Evolutionary conservation across 1,284 basidiomycete genomes (phyloP), one percentile per base, ranked within the genome.

Genomic region (Lignosus rhinocerotis): DNA sequence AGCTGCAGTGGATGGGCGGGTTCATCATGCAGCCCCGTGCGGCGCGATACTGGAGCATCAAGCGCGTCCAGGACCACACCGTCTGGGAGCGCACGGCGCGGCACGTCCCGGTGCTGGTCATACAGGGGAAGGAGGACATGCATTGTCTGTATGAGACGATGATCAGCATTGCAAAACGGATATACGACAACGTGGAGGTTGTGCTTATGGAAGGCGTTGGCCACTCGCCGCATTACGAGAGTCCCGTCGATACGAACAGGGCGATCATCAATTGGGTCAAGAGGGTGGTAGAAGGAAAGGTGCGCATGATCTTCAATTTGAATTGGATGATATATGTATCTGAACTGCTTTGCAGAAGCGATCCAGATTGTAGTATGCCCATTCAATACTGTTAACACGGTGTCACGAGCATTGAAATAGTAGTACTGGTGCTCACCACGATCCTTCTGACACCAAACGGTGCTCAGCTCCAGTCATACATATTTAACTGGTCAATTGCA

Each of bases 121-220:
- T 79, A 10, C 66, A 72, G 51, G 76, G 75, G 7, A 67, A 63
- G 51, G 64, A 69, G 53, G 78, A 79, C 63, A 48, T 60, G 32
- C 62, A 68, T 21, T 65, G 73, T 43, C 50, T 70, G 19, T 56
- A 62, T 17, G 65, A 66, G 16, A 65, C 66, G 49, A 68, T 68
- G 56, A 66, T 71, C 33, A 61, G 67, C 52, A 62, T 71, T 41
- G 69, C 70, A 39, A 60, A 71, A 31, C 58, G 66, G 51, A 66
- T 67, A 9, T 74, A 73, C 66, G 64, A 67, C 54, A 61, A 69
- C 51, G 61, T 72, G 31, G 69, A 68, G 36, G 61, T 71, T 14
- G 60, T 66, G 31, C 68, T 72, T 52, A 53, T 77, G 49, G 64
- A 70, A 6, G 71, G 70, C 17, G 70, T 69, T 7, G 75, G 74